These are phyloP conservation scores for Cyanodermella asteris DNA, from an alignment of 2,329 filamentous ascomycete species.

Conservation along the genomic window DNA sequence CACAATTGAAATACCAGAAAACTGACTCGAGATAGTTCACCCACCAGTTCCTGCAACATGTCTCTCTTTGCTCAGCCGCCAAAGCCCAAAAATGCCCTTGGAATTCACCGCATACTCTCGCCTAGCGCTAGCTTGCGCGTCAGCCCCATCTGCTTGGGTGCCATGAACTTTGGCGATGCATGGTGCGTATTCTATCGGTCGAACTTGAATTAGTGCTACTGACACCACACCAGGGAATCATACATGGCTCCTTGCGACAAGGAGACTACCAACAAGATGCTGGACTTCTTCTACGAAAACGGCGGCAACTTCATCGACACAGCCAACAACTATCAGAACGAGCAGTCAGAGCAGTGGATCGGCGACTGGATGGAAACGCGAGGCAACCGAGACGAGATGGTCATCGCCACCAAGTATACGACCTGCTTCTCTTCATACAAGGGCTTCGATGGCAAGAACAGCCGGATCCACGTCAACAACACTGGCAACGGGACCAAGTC, in stretches of 20 bases:
- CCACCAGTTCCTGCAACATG: no score
- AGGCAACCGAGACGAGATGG: conserved; percentile 25
- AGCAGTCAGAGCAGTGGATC: conserved; percentile 26
- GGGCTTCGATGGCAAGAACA: conserved; percentile 7
- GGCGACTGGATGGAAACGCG: conserved; percentile 28
- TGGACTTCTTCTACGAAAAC: conserved; percentile 24
- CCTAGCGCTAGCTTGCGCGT: conserved; percentile 13
- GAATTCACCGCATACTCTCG: conserved; percentile 10
- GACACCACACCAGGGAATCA: conserved; percentile 5
- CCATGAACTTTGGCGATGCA: conserved; percentile 14
- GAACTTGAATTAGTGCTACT: not conserved
- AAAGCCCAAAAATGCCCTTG: conserved; percentile 7
- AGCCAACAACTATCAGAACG: conserved; percentile 25
- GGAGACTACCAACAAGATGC: conserved; percentile 21
- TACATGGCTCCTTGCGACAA: conserved; percentile 22
- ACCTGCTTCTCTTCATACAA: conserved; percentile 14
- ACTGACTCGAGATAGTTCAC: no score
- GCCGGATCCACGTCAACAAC: conserved; percentile 6
- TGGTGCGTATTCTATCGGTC: conserved; percentile 3
- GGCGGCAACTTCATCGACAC: conserved; percentile 33
- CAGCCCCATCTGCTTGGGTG: conserved; percentile 13
- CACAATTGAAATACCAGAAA: no score
- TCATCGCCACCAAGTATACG: conserved; percentile 34
- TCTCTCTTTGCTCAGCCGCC: no score
- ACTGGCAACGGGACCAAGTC: conserved; percentile 14